Conservation (phyloP, 2,329 filamentous ascomycete species). For the Venturia asperata region DNA sequence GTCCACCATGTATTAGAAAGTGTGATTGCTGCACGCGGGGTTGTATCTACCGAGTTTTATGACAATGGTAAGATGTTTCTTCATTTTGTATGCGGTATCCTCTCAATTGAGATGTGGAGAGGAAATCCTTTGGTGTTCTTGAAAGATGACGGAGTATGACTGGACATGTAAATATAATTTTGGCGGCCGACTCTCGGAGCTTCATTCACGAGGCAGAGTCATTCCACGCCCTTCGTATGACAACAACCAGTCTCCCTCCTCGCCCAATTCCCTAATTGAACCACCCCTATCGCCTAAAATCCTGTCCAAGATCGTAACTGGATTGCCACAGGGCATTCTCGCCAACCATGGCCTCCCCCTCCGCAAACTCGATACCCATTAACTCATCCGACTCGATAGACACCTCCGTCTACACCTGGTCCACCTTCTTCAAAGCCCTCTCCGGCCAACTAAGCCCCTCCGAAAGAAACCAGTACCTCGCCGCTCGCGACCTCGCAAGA, state of each 20-base stretch:
- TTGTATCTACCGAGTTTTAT: slow-evolving; percentile 73
- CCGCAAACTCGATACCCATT: slow-evolving; percentile 3
- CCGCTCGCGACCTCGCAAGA: slow-evolving; percentile 65
- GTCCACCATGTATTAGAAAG: slow-evolving; percentile 26
- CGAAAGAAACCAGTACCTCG: slow-evolving; percentile 68
- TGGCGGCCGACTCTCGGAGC: background rate
- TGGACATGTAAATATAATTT: slow-evolving; percentile 5
- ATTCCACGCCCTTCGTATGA: background rate
- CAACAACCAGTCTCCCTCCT: background rate
- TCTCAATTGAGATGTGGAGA: background rate
- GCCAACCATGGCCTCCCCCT: slow-evolving; percentile 2
- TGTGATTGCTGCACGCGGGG: background rate
- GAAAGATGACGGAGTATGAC: background rate
- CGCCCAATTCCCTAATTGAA: background rate
- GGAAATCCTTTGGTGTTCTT: background rate
- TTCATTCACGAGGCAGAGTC: background rate
- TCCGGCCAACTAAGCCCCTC: slow-evolving; percentile 63
- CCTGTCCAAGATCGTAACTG: background rate
- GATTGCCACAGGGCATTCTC: background rate
- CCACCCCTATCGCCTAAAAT: background rate
- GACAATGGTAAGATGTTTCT: slow-evolving; percentile 67
- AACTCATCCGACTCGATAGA: slow-evolving; percentile 21
- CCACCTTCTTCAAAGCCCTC: slow-evolving; percentile 79
- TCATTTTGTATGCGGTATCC: slow-evolving; percentile 44
- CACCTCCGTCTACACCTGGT: slow-evolving; percentile 52